Conservation (phyloP, 208 protist genomes). For the Acanthamoeba royreba region DNA sequence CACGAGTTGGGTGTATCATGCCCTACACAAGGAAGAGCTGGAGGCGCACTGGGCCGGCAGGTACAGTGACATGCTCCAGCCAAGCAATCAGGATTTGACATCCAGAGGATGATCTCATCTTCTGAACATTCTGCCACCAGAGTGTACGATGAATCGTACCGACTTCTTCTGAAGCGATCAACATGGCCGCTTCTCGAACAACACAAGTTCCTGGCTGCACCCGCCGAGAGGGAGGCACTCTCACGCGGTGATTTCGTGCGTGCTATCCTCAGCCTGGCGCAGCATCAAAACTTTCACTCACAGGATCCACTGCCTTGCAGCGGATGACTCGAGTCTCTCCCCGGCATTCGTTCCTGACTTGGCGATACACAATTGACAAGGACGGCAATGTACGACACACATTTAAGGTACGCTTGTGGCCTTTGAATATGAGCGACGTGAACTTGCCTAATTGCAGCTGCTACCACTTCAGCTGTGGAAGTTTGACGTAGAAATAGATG, state of each 20-base stretch:
- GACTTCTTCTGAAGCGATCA: not conserved
- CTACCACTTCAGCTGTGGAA: not conserved
- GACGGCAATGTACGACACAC: not conserved
- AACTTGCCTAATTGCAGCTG: not conserved
- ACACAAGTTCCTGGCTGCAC: not conserved
- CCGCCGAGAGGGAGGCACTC: not conserved
- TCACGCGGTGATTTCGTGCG: not conserved
- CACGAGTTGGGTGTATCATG: not conserved
- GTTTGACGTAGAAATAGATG: not conserved
- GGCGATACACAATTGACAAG: not conserved
- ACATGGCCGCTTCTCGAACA: not conserved
- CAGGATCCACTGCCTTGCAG: no score
- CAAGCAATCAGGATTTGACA: not conserved
- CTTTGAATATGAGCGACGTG: not conserved
- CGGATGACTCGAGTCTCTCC: not conserved
- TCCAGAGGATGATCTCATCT: not conserved
- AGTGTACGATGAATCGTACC: not conserved
- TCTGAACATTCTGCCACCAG: not conserved
- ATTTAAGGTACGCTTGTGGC: not conserved
- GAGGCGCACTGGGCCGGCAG: not conserved
- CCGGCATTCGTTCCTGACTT: not conserved
- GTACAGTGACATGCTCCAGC: no score
- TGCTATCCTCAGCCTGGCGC: no score
- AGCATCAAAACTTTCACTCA: no score
- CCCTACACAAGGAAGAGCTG: not conserved